Evolutionary conservation across 192 early-diverging fungal species (phyloP).

Genomic region (Linderina pennispora): DNA sequence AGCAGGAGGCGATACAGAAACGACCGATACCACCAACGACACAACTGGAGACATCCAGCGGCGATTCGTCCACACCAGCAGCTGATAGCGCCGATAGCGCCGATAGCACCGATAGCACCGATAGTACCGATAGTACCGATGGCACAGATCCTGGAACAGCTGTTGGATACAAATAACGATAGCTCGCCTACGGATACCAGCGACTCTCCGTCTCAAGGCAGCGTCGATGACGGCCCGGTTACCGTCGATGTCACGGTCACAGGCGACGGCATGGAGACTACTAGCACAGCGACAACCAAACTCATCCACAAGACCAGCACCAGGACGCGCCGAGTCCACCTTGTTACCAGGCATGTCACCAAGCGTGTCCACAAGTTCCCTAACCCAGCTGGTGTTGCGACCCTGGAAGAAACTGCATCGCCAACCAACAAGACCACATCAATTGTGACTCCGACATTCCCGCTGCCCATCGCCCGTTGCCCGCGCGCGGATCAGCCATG

Average conservation of each 20-base stretch:
- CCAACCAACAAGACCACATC: conserved; percentile 27
- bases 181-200: no score
- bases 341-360: conserved; percentile 23
- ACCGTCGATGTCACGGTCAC: not conserved
- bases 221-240: not conserved
- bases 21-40: not conserved
- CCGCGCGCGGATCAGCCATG: conserved; percentile 37
- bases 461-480: conserved; percentile 33
- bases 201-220: not conserved
- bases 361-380: conserved; percentile 7
- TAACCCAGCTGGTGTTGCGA: not conserved
- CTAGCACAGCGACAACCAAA: conserved; percentile 11
- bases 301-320: conserved; percentile 22
- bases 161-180: no score
- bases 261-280: not conserved
- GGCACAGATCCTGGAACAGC: no score
- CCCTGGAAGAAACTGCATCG: conserved; percentile 4
- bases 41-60: no score
- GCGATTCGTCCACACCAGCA: not conserved
- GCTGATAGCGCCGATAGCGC: not conserved
- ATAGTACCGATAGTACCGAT: no score
- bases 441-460: conserved; percentile 41
- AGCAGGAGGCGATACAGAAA: not conserved
- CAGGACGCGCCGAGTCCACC: conserved; percentile 24
- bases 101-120: no score